Conservation (phyloP, 192 early-diverging fungal species). For the Umbelopsis ramanniana region DNA sequence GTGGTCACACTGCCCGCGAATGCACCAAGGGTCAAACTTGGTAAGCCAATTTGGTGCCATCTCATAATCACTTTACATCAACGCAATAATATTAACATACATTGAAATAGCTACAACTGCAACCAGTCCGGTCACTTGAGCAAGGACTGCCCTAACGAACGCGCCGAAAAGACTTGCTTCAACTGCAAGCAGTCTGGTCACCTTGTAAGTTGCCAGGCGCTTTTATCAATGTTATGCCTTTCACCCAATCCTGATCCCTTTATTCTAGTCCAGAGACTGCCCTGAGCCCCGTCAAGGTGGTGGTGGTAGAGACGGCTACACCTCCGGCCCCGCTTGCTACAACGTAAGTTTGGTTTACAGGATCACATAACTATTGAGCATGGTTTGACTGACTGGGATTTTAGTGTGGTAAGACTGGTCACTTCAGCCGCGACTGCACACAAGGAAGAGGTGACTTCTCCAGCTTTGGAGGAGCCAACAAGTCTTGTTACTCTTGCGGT, state of each 20-base stretch:
- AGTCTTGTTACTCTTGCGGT: constrained; percentile 12
- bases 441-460: constrained; percentile 16
- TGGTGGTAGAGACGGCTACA: neutral
- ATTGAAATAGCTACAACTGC: constrained; percentile 45
- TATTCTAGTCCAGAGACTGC: neutral
- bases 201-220: neutral
- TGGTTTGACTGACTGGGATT: neutral
- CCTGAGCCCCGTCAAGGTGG: constrained; percentile 7
- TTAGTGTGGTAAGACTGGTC: constrained; percentile 40
- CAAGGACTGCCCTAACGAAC: constrained; percentile 45
- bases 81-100: neutral
- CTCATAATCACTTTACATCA: neutral
- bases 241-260: neutral
- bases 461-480: constrained; percentile 6
- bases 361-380: no score
- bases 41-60: constrained; percentile 22
- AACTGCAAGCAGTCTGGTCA: constrained; percentile 4
- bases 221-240: no score
- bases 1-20: constrained; percentile 48
- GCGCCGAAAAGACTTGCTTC: constrained; percentile 35
- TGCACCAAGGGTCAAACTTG: constrained; percentile 43
- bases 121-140: constrained; percentile 46
- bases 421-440: constrained; percentile 49
- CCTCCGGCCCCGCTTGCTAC: neutral
- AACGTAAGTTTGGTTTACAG: neutral